A percentile compares a stretch with the other conserved stretches of the same genome.
These are phyloP conservation scores for Xenoacremonium recifei DNA, from an alignment of 2,329 filamentous ascomycete species.

Conservation along the genomic window DNA sequence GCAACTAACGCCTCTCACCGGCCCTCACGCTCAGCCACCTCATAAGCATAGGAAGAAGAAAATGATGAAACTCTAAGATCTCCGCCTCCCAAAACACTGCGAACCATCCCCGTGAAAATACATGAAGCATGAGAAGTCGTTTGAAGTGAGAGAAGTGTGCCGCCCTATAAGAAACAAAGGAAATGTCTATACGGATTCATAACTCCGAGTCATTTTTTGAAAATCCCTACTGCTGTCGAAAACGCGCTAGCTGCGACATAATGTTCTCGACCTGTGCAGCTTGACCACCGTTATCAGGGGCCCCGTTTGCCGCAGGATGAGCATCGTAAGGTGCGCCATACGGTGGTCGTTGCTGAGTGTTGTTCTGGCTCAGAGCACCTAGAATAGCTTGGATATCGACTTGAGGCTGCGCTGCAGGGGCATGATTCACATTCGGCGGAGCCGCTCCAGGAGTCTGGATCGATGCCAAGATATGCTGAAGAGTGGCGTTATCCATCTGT, in stretches of 20 bases:
- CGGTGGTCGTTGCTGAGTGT: conserved; percentile 19
- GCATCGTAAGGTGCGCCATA: conserved; percentile 32
- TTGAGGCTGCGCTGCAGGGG: conserved; percentile 27
- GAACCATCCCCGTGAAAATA: too few species aligned
- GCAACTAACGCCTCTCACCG: too few species aligned
- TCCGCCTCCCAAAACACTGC: too few species aligned
- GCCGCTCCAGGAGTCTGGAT: conserved; percentile 36
- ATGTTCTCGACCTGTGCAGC: conserved; percentile 65
- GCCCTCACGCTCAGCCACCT: too few species aligned
- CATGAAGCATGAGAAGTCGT: too few species aligned
- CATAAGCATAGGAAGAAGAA: too few species aligned
- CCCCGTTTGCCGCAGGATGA: conserved; percentile 26
- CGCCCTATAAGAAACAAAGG: too few species aligned
- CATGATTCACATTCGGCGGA: conserved; percentile 16
- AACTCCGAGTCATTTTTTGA: too few species aligned
- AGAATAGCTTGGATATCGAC: conserved; percentile 49
- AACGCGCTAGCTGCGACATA: conserved; percentile 69
- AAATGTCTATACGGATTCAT: too few species aligned
- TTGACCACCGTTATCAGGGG: conserved; percentile 25
- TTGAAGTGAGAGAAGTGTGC: too few species aligned
- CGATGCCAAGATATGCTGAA: conserved; percentile 69
- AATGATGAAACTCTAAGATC: too few species aligned
- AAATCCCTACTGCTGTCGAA: conserved; percentile 51
- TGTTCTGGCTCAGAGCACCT: conserved; percentile 34
- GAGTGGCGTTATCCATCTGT: conserved; percentile 63